phyloP scores from a whole-genome alignment of 78 protist genomes.

The Dictyostelium capitatum region DNA sequence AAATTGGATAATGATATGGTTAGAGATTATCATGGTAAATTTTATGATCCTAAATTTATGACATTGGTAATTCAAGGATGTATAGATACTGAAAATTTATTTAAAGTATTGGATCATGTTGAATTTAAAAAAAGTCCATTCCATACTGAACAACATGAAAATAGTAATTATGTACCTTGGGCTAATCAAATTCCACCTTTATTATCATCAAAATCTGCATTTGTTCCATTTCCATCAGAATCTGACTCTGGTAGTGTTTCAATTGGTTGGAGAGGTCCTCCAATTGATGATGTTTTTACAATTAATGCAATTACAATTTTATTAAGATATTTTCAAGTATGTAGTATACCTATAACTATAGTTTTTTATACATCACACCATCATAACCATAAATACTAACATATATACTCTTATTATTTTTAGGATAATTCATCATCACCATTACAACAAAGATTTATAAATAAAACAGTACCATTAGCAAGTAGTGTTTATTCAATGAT shows the following conservation, averaged over 20 bases:
- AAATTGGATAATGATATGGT: constrained; percentile 29
- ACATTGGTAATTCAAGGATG: constrained; percentile 68
- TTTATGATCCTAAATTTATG: constrained; percentile 64
- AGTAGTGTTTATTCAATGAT: constrained; percentile 4
- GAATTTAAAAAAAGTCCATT: constrained; percentile 44
- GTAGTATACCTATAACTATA: not conserved
- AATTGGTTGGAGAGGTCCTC: constrained; percentile 79
- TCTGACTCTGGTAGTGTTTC: constrained; percentile 50
- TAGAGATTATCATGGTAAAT: constrained; percentile 65
- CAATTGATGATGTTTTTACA: constrained; percentile 16
- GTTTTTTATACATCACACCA: not conserved
- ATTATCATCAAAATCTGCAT: not conserved
- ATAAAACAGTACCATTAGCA: constrained; percentile 24
- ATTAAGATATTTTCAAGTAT: constrained; percentile 45
- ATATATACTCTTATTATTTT: not conserved
- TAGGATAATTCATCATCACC: constrained; percentile 53
- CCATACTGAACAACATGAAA: not conserved
- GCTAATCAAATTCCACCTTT: constrained; percentile 17
- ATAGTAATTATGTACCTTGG: constrained; percentile 32
- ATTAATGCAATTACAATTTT: constrained; percentile 19
- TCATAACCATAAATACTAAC: not conserved
- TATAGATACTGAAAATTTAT: constrained; percentile 22
- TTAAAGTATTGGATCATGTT: constrained; percentile 14
- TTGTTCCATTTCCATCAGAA: constrained; percentile 32
- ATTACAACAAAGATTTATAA: constrained; percentile 41